Evolutionary conservation across 2,329 filamentous ascomycete species (phyloP).

Genomic region (Exserohilum rostratum): DNA sequence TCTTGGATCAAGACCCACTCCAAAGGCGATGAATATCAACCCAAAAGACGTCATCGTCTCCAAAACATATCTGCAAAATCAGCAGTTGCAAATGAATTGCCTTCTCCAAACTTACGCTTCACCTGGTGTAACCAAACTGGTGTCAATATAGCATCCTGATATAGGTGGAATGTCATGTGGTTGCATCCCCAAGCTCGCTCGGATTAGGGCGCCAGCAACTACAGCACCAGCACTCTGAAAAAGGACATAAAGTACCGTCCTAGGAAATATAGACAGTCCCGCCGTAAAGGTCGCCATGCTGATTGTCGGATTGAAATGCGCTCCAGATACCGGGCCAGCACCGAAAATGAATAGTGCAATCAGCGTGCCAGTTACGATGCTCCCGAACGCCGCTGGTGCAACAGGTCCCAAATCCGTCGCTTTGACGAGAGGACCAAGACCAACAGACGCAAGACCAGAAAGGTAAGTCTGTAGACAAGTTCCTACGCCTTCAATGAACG

Average conservation of each 20-base stretch:
- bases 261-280: slow-evolving; percentile 56
- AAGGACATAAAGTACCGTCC: slow-evolving; percentile 55
- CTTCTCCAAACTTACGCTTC: slow-evolving; percentile 39
- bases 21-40: slow-evolving; percentile 58
- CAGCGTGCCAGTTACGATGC: slow-evolving; percentile 51
- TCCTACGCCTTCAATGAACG: slow-evolving; percentile 29
- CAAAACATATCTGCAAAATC: slow-evolving; percentile 47
- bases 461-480: slow-evolving; percentile 33
- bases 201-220: slow-evolving; percentile 53
- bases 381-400: slow-evolving; percentile 30
- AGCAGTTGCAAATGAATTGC: background rate
- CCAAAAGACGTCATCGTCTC: slow-evolving; percentile 57
- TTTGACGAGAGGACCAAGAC: slow-evolving; percentile 14
- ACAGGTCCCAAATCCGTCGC: slow-evolving; percentile 37
- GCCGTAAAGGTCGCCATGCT: slow-evolving; percentile 60
- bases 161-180: slow-evolving; percentile 18
- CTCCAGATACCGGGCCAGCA: slow-evolving; percentile 56
- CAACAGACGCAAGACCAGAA: slow-evolving; percentile 22
- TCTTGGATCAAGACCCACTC: slow-evolving; percentile 60
- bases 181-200: slow-evolving; percentile 32
- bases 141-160: slow-evolving; percentile 35
- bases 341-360: slow-evolving; percentile 58
- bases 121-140: slow-evolving; percentile 45
- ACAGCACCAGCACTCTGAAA: slow-evolving; percentile 56
- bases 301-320: slow-evolving; percentile 61